These are phyloP conservation scores for Hyaloscypha hepaticicola DNA, from an alignment of 495 filamentous ascomycete species.

Conservation along the genomic window DNA sequence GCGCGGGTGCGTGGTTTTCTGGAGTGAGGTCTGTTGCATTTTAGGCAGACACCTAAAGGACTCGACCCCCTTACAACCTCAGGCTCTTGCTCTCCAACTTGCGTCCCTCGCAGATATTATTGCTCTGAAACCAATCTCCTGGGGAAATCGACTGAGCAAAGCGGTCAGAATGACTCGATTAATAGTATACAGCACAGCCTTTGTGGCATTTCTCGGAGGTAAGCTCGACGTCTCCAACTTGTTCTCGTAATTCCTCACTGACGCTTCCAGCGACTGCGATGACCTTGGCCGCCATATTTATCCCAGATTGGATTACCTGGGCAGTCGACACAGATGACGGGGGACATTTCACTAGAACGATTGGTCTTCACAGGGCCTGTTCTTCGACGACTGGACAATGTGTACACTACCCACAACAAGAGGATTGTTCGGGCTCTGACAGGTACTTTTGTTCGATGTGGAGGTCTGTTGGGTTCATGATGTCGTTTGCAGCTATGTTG, in stretches of 20 bases:
- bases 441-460: constrained; percentile 89
- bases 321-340: constrained; percentile 52
- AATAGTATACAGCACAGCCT: constrained; percentile 48
- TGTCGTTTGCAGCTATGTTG: constrained; percentile 75
- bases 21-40: not conserved
- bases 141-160: not conserved
- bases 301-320: constrained; percentile 81
- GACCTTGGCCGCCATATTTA: constrained; percentile 70
- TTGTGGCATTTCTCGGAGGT: constrained; percentile 56
- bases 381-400: constrained; percentile 46
- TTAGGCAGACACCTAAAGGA: constrained; percentile 16
- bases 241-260: not conserved
- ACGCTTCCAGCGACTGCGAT: constrained; percentile 65
- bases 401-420: constrained; percentile 54
- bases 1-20: not conserved
- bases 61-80: not conserved
- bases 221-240: constrained; percentile 16
- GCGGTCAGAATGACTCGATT: constrained; percentile 35
- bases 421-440: constrained; percentile 66
- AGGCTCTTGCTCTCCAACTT: constrained; percentile 1
- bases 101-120: not conserved
- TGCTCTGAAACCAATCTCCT: not conserved
- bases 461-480: constrained; percentile 82
- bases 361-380: constrained; percentile 81
- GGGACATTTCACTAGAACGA: constrained; percentile 59